These are phyloP conservation scores for Miscanthus lutarioriparius DNA, from an alignment of 176 grass and related monocot genomes.

Conservation along the genomic window DNA sequence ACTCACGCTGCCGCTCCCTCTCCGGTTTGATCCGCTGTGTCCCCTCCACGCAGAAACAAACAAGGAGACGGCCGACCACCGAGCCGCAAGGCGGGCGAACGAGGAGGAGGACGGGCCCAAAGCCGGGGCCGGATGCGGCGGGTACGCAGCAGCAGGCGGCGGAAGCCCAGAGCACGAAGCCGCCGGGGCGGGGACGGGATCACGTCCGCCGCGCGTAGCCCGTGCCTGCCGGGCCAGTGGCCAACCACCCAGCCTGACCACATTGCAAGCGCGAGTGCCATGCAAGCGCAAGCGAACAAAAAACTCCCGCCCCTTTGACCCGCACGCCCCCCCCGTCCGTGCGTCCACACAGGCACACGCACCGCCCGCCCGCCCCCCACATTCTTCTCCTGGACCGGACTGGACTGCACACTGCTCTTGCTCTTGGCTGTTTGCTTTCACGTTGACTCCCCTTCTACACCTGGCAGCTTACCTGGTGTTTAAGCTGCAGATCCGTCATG, in stretches of 20 bases:
- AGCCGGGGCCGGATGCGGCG: neutral
- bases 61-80: neutral
- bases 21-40: constrained; percentile 21
- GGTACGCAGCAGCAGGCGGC: neutral
- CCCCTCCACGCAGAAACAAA: constrained; percentile 30
- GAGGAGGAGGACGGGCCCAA: neutral
- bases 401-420: neutral
- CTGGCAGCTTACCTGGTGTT: neutral
- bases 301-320: constrained; percentile 21
- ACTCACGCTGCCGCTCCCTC: neutral
- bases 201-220: neutral
- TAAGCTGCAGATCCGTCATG: neutral
- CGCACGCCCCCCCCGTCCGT: neutral
- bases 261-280: neutral
- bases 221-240: neutral
- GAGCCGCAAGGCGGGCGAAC: neutral
- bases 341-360: neutral
- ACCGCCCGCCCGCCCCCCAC: neutral
- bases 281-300: constrained; percentile 14
- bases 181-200: neutral
- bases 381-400: constrained; percentile 4
- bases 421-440: neutral
- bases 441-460: constrained; percentile 34
- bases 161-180: constrained; percentile 31
- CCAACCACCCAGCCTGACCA: neutral